Conservation (phyloP, 164 flowering plant species). For the Cinnamomum chago region DNA sequence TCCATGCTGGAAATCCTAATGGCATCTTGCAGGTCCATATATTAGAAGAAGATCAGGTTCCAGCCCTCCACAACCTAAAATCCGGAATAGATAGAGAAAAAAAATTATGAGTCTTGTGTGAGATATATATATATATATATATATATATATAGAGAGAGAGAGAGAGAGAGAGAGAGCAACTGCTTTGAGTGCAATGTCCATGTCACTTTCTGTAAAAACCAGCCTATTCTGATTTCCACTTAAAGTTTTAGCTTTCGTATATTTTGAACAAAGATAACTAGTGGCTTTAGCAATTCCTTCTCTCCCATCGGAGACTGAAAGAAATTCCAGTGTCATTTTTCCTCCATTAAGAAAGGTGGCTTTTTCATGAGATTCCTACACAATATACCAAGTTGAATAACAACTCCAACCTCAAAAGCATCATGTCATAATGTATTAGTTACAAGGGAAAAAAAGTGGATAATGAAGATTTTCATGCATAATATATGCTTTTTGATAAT, state of each 20-base stretch:
- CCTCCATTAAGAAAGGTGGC: conserved; percentile 18
- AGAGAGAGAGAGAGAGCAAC: conserved; percentile 42
- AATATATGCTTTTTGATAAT: too few relatives aligned
- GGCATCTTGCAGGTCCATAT: conserved; percentile 85
- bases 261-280: conserved; percentile 47
- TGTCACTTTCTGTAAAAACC: conserved; percentile 51
- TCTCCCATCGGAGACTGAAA: conserved; percentile 71
- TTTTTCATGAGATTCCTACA: conserved; percentile 41
- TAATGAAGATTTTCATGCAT: too few relatives aligned
- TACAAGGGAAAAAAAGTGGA: too few relatives aligned
- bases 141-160: too few relatives aligned
- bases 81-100: too few relatives aligned
- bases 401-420: neutral
- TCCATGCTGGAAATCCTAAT: conserved; percentile 95
- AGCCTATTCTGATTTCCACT: conserved; percentile 25
- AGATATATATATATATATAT: neutral
- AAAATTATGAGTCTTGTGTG: too few relatives aligned
- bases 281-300: conserved; percentile 83
- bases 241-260: conserved; percentile 22
- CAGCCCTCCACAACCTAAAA: too few relatives aligned
- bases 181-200: conserved; percentile 53
- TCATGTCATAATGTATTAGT: neutral
- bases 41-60: conserved; percentile 76
- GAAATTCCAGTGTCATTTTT: conserved; percentile 50
- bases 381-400: conserved; percentile 2